Evolutionary conservation across 2,329 filamentous ascomycete genomes (phyloP), one percentile per base, ranked within the genome.

Genomic region (Fusarium fracticaudum): DNA sequence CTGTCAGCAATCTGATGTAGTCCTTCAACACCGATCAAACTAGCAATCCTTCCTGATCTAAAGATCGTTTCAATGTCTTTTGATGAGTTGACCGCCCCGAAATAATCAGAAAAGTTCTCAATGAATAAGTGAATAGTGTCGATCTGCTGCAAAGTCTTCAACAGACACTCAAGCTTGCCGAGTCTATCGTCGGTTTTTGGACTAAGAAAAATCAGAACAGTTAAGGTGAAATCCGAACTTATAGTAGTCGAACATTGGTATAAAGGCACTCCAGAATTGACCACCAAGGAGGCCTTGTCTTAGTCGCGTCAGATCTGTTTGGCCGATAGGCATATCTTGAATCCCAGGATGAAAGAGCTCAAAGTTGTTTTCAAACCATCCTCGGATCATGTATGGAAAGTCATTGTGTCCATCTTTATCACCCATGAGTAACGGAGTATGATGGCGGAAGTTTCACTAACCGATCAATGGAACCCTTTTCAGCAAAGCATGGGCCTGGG

Each of bases 1-100:
- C 51, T 54, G 15, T 54, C 35, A n/a, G 51, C 35, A 54, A 31
- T 54, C 20, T 54, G 51, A 17, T 54, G 51, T 22, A 54, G 33
- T 10, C 51, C 51, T 54, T 54, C 51, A 37, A 40, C 51, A 22
- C 51, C 51, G 17, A 54, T 54, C 20, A 54, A 40, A 54, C 51
- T 54, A 26, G 51, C 51, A 40, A 37, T 26, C 35, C 24, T 54
- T 37, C 35, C 51, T 20, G 33, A 38, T 24, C 18, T 37, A 4
- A 54, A 54, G 22, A 54, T 54, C 17, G n/a, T 2, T 10, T 38
- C 33, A 22, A 54, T 54, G 11, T 54, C 51, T 15, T 14, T 48
- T 5, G 45, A 48, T 31, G 45, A 48, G 26, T 11, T 48, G 8
- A 48, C 45, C 7, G 20, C 45, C 14, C 45, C 45, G 9, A 48